These are phyloP conservation scores for Yamadazyma siamensis DNA, from an alignment of 1,139 yeast species.

Conservation along the genomic window DNA sequence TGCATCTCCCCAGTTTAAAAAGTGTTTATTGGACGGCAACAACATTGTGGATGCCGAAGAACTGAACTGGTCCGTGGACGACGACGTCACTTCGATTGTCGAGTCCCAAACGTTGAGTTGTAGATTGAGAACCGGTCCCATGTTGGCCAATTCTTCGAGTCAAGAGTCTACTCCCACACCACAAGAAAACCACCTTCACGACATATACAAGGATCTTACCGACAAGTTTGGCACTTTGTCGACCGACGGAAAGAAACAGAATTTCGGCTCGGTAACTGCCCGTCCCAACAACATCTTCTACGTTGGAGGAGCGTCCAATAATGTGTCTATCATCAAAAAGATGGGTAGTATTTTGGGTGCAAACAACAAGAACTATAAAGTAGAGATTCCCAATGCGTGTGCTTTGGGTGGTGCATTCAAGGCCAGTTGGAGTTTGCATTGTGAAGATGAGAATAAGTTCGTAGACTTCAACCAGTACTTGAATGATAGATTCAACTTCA, in stretches of 20 bases:
- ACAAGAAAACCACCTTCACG: conserved; percentile 14
- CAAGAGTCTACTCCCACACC: conserved; percentile 15
- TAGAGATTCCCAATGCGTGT: conserved; percentile 85
- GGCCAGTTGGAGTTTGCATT: conserved; percentile 65
- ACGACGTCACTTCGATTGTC: conserved; percentile 74
- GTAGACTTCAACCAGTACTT: conserved; percentile 44
- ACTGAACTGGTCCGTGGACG: conserved; percentile 43
- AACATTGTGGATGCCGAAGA: conserved; percentile 8
- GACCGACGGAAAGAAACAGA: conserved; percentile 51
- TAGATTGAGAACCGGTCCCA: conserved; percentile 74
- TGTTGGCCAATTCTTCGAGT: conserved; percentile 33
- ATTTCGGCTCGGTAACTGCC: conserved; percentile 38
- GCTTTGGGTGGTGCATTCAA: conserved; percentile 93
- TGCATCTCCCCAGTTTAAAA: conserved; percentile 55
- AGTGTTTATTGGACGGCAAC: conserved; percentile 34
- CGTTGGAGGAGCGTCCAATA: conserved; percentile 88
- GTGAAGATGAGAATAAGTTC: conserved; percentile 35
- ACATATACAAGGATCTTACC: conserved; percentile 23
- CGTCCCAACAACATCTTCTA: conserved; percentile 71
- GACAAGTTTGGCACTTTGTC: conserved; percentile 38
- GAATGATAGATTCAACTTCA: conserved; percentile 40
- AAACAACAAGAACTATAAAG: conserved; percentile 59
- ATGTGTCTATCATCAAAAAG: conserved; percentile 60
- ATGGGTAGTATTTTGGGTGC: conserved; percentile 73
- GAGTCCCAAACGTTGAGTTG: conserved; percentile 88